Base-by-base conservation (phyloP, 1,284 basidiomycete species). In the Cerioporus squamosus region DNA sequence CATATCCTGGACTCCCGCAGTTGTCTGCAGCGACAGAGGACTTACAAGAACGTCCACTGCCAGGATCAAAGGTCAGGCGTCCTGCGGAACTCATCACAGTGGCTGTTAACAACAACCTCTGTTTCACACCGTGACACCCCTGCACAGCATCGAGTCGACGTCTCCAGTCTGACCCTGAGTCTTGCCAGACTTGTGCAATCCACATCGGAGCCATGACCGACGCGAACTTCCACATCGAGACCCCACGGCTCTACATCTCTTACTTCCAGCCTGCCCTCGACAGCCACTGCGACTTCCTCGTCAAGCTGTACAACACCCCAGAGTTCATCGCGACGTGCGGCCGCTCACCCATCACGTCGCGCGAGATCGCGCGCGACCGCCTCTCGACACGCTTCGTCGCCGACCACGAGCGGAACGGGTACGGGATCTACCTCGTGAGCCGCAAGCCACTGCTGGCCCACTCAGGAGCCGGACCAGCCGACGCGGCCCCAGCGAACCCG, bases 201-300 rank as follows among this genome's bases (percentile, higher is more conserved):
- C n/a, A 18, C 31, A 36, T 14, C 45, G 31, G 10, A 29, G 12
- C 36, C 44, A 56, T 46, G 54, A 23, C 44, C 3, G 55, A 57
- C 44, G 31, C 44, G 9, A 52, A 57, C 55, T 47, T 47, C 39
- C 26, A 40, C 39, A 42, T 57, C 55, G 55, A 57, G 39, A 47
- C 55, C 8, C 36, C 49, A 9, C 50, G 55, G 12, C 44, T 57
- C 14, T 57, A 57, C 49, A 39, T 57, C 49, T 44, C 49, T 9
- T 40, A 51, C 38, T 42, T 46, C 38, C 43, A 50, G 31, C 36
- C 55, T 7, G 23, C 23, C 8, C n/a, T 42, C 38, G 49, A 57
- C 49, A 39, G 22, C 14, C 55, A 52, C 55, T 57, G 50, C 50
- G 50, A 57, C 50, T 52, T 57, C 39, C 55, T 52, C 55, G 44